A percentile compares a stretch with the other conserved stretches of the same genome.
Evolutionary conservation across 2,329 filamentous ascomycete species (phyloP).

Genomic region (Aspergillus chevalieri): DNA sequence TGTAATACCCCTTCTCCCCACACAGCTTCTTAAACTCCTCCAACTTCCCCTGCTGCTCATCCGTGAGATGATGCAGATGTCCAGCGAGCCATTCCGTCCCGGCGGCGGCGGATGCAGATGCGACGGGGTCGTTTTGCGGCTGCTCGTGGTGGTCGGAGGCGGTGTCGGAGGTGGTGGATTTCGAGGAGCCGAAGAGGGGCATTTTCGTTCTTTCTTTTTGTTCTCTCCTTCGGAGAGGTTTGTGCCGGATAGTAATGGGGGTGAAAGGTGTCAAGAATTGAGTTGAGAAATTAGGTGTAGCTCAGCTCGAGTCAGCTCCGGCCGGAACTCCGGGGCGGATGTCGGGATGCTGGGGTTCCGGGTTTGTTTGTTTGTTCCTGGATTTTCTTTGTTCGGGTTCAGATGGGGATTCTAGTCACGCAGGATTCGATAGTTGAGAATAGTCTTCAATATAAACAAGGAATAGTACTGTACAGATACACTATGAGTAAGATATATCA

Average conservation of each 20-base stretch:
- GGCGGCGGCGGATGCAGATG: conserved; percentile 30
- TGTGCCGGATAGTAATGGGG: too few relatives aligned
- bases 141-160: neutral
- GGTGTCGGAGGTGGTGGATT: neutral
- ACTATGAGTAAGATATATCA: neutral
- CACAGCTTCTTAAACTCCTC: conserved; percentile 65
- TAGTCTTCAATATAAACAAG: too few relatives aligned
- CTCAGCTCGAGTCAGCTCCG: too few relatives aligned
- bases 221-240: neutral
- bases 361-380: too few relatives aligned
- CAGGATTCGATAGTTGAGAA: too few relatives aligned
- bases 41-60: conserved; percentile 62
- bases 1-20: conserved; percentile 54
- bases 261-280: neutral
- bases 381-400: too few relatives aligned
- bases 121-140: conserved; percentile 30
- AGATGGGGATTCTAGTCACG: too few relatives aligned
- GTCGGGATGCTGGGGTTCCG: too few relatives aligned
- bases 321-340: too few relatives aligned
- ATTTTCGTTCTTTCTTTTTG: conserved; percentile 1
- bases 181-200: neutral
- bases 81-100: conserved; percentile 45
- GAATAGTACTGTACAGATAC: too few relatives aligned
- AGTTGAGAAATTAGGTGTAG: too few relatives aligned
- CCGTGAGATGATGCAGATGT: conserved; percentile 72